Evolutionary conservation across 306 rosid species (phyloP).

Genomic region (Begonia masoniana): DNA sequence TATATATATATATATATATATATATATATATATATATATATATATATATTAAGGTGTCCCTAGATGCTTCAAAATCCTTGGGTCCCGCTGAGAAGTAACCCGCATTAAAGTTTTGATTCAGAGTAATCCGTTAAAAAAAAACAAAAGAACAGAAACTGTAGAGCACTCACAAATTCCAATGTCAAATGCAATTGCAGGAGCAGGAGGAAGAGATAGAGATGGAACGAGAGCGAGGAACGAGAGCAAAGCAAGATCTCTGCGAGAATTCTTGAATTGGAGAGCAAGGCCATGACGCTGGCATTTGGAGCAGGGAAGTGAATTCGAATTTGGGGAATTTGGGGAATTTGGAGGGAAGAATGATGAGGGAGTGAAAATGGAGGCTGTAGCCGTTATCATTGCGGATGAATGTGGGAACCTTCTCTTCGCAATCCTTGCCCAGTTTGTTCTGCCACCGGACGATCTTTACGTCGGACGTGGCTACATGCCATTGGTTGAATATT

Average conservation of each 20-base stretch:
- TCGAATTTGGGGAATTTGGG: slow-evolving; percentile 26
- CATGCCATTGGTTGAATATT: no score
- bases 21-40: no score
- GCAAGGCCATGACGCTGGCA: slow-evolving; percentile 5
- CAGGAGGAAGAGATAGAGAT: slow-evolving; percentile 18
- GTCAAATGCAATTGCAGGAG: slow-evolving; percentile 44
- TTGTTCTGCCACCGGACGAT: no score
- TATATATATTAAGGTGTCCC: no score
- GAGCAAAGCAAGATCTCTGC: slow-evolving; percentile 48
- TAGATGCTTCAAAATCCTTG: no score
- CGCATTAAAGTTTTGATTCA: slow-evolving; percentile 22
- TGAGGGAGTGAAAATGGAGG: slow-evolving; percentile 21
- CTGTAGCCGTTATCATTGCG: no score
- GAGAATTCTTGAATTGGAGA: slow-evolving; percentile 15
- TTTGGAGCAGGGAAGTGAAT: slow-evolving; percentile 9
- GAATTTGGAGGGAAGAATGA: slow-evolving; percentile 42
- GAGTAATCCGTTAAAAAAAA: neutral
- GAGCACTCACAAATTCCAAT: slow-evolving; percentile 55
- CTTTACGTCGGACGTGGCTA: no score
- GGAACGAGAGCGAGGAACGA: slow-evolving; percentile 32
- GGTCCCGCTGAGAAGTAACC: slow-evolving; percentile 69
- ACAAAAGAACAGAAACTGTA: neutral
- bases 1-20: no score
- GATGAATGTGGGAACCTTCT: no score
- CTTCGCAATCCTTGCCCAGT: no score